phyloP scores from a whole-genome alignment of 768 basidiomycete genomes.

The Mycena polygramma region DNA sequence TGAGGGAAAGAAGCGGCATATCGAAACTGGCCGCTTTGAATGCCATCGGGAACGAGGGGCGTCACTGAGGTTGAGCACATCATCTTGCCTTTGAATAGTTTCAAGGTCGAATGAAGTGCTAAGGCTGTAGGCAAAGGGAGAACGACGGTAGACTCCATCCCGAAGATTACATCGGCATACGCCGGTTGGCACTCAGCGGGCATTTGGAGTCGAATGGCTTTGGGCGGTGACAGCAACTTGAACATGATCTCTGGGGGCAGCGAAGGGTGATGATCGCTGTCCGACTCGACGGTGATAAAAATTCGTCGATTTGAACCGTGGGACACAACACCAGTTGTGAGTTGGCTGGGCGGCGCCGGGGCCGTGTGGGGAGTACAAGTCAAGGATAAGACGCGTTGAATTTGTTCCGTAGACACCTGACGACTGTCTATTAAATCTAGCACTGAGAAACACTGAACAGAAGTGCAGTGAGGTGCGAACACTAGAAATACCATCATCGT shows the following conservation, averaged over 20 bases:
- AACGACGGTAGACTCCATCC: slow-evolving; percentile 18
- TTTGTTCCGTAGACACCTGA: background rate
- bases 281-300: background rate
- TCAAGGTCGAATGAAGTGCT: background rate
- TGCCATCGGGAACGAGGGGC: slow-evolving; percentile 10
- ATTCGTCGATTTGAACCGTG: background rate
- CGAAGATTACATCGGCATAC: background rate
- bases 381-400: background rate
- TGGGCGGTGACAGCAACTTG: background rate
- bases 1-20: slow-evolving; percentile 11
- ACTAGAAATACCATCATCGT: background rate
- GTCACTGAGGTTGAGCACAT: background rate
- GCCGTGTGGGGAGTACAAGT: too few species aligned
- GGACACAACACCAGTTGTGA: background rate
- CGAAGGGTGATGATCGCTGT: slow-evolving; percentile 4
- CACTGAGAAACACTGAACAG: background rate
- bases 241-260: background rate
- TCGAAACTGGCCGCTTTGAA: slow-evolving; percentile 1
- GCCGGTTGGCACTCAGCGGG: slow-evolving; percentile 6
- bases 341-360: too few species aligned
- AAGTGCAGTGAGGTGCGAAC: background rate
- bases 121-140: slow-evolving; percentile 8
- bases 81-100: slow-evolving; percentile 1
- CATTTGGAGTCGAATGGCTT: slow-evolving; percentile 3
- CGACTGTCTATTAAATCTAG: background rate